These are phyloP conservation scores for Penicillium sp. DNA, from an alignment of 2,329 filamentous ascomycete genomes.

Conservation along the genomic window DNA sequence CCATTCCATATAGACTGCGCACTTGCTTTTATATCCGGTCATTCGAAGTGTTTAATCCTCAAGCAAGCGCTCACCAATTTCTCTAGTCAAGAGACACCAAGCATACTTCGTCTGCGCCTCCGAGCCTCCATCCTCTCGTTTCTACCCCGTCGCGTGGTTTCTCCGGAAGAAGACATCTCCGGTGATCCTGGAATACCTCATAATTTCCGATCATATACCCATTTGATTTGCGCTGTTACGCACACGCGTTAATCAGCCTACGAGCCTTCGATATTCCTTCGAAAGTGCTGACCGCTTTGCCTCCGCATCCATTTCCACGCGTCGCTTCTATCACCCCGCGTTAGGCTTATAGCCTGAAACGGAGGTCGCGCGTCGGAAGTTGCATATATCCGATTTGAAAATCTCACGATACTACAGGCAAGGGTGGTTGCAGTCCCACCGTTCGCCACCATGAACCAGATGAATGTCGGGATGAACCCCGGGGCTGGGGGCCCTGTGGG, in stretches of 20 bases:
- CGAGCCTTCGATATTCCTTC: not conserved
- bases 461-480: constrained; percentile 59
- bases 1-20: constrained; percentile 18
- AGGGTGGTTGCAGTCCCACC: constrained; percentile 36
- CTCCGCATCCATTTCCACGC: constrained; percentile 13
- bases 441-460: constrained; percentile 52
- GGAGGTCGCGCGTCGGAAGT: constrained; percentile 35
- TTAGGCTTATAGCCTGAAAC: constrained; percentile 29
- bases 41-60: constrained; percentile 1
- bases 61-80: constrained; percentile 13
- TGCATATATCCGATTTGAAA: constrained; percentile 25
- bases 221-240: constrained; percentile 3
- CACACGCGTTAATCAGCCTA: constrained; percentile 2
- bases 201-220: constrained; percentile 4
- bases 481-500: constrained; percentile 56
- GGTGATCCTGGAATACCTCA: constrained; percentile 3
- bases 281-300: constrained; percentile 21
- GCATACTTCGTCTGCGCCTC: constrained; percentile 13
- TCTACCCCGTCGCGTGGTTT: constrained; percentile 21
- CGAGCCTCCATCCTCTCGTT: constrained; percentile 12
- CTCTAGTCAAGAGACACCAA: constrained; percentile 5
- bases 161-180: constrained; percentile 10
- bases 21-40: constrained; percentile 4
- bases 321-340: constrained; percentile 25
- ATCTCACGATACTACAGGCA: constrained; percentile 28